Evolutionary conservation across 495 filamentous ascomycete species (phyloP), one percentile per base, ranked within the genome.

Genomic region (Parmelia sp.): DNA sequence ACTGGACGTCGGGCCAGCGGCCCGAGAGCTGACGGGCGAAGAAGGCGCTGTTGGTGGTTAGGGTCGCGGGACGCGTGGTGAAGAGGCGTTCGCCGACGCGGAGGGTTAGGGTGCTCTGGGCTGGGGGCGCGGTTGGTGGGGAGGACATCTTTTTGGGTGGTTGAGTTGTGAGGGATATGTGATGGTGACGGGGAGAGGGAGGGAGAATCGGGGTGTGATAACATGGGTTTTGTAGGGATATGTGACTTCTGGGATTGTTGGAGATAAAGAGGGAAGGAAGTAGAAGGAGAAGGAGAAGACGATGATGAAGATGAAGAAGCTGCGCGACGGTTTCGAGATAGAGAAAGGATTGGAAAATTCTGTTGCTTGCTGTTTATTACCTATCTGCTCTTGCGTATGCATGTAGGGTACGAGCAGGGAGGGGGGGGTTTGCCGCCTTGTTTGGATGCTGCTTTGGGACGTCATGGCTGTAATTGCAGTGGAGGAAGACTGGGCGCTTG

Each of bases 1-100:
- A 14, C 23, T 72, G 67, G 0, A 47, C 4, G 44, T 47, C 44
- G 9, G 44, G 42, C 42, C 19, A 45, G 4, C 23, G 42, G 42
- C 42, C 42, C 1, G 42, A 45, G 17, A 45, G 42, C 42, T 45
- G 42, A 9, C 21, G 19, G 10, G 44, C 44, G 44, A 47, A 47
- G n/a, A 47, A 47, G n/a, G 10, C n/a, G 44, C 44, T 47, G 4
- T n/a, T n/a, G 4, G 3, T 21, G n/a, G 44, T 47, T 21, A 47
- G 44, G 3, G 44, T 47, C 9, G 44, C 44, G 4, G 44, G 7
- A n/a, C 44, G 44, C 4, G 44, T 25, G 44, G 21, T 7, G 44
- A 47, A 47, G 6, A 10, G 44, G 44, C 44, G n/a, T 47, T 47
- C 44, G 44, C 44, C 44, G 2, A 47, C 44, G 23, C 25, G 44